Conservation (phyloP, 1,139 yeast genomes). For the Debaryomyces sp. region DNA sequence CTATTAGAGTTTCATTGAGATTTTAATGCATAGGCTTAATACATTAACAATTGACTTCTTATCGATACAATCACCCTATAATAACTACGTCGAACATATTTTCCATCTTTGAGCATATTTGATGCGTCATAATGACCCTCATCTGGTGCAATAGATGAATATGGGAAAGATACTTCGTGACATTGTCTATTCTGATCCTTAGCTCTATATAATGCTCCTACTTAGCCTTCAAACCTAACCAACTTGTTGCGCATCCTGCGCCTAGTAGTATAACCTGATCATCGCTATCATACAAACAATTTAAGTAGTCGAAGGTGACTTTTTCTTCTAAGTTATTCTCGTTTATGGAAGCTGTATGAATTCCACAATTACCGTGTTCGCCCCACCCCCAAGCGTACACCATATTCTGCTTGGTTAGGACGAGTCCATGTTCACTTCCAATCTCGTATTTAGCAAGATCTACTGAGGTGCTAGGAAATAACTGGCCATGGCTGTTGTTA, state of each 20-base stretch:
- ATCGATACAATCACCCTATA: constrained; percentile 71
- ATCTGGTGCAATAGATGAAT: constrained; percentile 59
- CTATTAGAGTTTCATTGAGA: constrained; percentile 6
- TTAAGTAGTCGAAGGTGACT: constrained; percentile 43
- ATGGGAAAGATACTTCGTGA: constrained; percentile 81
- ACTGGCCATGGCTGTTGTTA: constrained; percentile 77
- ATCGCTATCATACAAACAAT: constrained; percentile 31
- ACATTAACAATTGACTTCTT: constrained; percentile 16
- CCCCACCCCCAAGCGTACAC: constrained; percentile 97
- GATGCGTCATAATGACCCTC: constrained; percentile 14
- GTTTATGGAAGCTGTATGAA: constrained; percentile 13
- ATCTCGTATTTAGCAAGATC: constrained; percentile 32
- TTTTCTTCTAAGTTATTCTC: constrained; percentile 19
- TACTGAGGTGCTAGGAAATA: constrained; percentile 30
- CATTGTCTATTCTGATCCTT: constrained; percentile 32
- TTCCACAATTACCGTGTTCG: constrained; percentile 96
- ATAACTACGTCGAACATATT: constrained; percentile 72
- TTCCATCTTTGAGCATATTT: constrained; percentile 66
- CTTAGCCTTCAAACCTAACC: constrained; percentile 29
- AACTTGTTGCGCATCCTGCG: constrained; percentile 50
- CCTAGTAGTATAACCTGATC: constrained; percentile 33
- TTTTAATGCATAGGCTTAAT: constrained; percentile 1
- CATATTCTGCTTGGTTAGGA: constrained; percentile 27
- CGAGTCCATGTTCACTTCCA: constrained; percentile 90
- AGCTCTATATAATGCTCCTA: neutral